Evolutionary conservation across 2,329 filamentous ascomycete genomes (phyloP).

Genomic region (Colletotrichum sublineola): DNA sequence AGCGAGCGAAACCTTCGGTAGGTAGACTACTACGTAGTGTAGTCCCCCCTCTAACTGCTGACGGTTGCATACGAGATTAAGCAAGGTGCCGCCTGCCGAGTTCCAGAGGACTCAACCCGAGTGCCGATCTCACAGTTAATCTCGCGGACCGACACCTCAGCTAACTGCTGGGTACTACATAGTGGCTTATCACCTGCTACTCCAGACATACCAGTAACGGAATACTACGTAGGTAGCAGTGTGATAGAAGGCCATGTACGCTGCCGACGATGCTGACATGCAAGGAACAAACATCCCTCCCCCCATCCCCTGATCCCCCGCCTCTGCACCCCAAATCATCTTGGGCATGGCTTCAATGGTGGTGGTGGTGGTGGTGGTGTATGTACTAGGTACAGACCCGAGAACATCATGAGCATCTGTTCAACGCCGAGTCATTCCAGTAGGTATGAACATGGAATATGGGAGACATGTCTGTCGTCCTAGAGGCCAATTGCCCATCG

Average conservation of each 20-base stretch:
- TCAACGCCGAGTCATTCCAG: background rate
- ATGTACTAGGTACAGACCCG: no score
- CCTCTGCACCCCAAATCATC: no score
- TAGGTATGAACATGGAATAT: background rate
- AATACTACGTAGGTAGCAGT: no score
- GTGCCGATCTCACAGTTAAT: conserved; percentile 37
- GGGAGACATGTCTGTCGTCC: background rate
- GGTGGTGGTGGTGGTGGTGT: no score
- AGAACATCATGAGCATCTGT: background rate
- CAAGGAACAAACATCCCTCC: background rate
- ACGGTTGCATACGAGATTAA: conserved; percentile 27
- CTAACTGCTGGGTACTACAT: background rate
- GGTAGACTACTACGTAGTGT: background rate
- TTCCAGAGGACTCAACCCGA: conserved; percentile 25
- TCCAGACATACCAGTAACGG: no score
- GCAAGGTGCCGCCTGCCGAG: conserved; percentile 39
- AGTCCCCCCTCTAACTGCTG: background rate
- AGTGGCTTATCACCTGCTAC: no score
- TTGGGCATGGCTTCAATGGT: background rate
- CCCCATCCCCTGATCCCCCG: no score
- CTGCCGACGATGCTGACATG: conserved; percentile 1
- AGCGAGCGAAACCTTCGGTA: background rate
- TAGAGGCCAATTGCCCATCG: background rate
- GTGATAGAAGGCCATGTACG: no score
- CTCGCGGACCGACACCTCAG: background rate